Evolutionary conservation across 352 stramenopile species (phyloP), one percentile per base, ranked within the genome.

Genomic region (Phytopythium litorale): DNA sequence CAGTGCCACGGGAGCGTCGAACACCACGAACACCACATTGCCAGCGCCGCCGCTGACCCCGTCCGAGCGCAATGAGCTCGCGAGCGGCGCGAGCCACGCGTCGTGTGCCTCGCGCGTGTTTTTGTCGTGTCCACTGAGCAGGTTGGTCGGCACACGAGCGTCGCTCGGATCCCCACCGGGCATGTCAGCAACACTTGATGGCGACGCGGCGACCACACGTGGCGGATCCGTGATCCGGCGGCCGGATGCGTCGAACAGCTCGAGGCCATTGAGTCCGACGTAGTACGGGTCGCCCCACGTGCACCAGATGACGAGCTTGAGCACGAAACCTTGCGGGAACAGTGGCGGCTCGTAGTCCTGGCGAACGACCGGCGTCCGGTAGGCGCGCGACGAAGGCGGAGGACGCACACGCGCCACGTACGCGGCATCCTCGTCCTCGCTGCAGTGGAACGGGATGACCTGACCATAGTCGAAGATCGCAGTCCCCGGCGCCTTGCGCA

Each of bases 271-370:
- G 18, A 96, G 68, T 0, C 87, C 87, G 1, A 97, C 58, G 51
- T 92, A 96, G 56, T 91, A 92, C 15, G 84, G 87, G 61, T 96
- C 88, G 0, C 88, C 88, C 84, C 83, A 96, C 15, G 87, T 89
- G 19, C 78, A 76, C 81, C 84, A 93, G 30, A 86, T 80, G 0
- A 94, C 66, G 13, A 96, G 66, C 60, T 97, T 94, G 53, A 97
- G 68, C n/a, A 92, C 56, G 52, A 92, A 92, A 1, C 91, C 88
- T 62, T 91, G 83, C 3, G 88, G 89, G 64, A 82, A 92, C 1
- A 96, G 63, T 15, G 73, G 67, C 11, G 88, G 70, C 62, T 97
- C 91, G 73, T 97, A 97, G 53, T 96, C 84, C 70, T 97, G 91
- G 30, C 71, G 60, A 1, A 97, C 63, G 11, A 82, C 69, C 15